phyloP scores from a whole-genome alignment of 495 filamentous ascomycete species.

The Neurospora hispaniola region DNA sequence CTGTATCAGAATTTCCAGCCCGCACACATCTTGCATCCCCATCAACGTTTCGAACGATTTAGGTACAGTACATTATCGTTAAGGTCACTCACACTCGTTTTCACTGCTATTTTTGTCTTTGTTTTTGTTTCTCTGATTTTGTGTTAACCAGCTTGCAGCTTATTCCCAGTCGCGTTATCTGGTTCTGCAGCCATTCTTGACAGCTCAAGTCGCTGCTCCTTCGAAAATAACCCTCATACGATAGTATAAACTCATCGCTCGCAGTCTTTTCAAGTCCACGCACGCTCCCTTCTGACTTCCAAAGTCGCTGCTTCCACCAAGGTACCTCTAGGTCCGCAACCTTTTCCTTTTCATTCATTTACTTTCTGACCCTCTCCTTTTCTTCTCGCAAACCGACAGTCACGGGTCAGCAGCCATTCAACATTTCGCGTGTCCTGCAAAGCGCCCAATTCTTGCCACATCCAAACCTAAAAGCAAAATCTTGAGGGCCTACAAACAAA shows the following conservation, averaged over 20 bases:
- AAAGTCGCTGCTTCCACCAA: not conserved
- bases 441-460: not conserved
- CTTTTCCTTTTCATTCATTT: not conserved
- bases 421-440: not conserved
- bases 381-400: not conserved
- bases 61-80: not conserved
- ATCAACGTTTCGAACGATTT: not conserved
- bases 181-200: not conserved
- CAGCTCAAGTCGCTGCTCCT: not conserved
- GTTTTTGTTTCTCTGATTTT: too few species aligned
- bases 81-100: too few species aligned
- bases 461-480: not conserved
- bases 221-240: fast-evolving
- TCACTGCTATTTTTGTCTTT: too few species aligned
- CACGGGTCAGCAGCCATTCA: not conserved
- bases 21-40: not conserved
- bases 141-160: not conserved
- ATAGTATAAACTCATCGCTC: not conserved
- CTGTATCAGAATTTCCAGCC: not conserved
- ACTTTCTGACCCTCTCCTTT: not conserved
- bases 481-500: not conserved
- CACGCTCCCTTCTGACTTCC: not conserved
- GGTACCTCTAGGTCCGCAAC: not conserved
- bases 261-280: not conserved
- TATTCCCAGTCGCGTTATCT: not conserved